These are phyloP conservation scores for Alternaria solani DNA, from an alignment of 2,329 filamentous ascomycete genomes.

Conservation along the genomic window DNA sequence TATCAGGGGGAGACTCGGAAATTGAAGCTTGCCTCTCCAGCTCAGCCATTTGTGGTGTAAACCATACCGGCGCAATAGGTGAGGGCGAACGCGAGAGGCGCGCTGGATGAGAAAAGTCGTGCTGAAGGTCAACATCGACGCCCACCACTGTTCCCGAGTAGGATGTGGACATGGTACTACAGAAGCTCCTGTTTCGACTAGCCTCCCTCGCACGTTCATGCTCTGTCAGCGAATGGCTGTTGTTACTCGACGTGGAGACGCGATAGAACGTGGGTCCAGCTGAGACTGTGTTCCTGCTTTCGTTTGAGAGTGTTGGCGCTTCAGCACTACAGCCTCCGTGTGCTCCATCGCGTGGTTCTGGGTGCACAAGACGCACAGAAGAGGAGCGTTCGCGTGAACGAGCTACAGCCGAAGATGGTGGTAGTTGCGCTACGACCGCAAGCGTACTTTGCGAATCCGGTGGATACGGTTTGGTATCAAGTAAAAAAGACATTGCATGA, in stretches of 20 bases:
- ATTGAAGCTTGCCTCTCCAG: conserved; percentile 24
- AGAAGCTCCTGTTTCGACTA: conserved; percentile 43
- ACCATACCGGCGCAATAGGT: conserved; percentile 35
- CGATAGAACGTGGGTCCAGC: conserved; percentile 35
- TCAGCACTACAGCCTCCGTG: conserved; percentile 20
- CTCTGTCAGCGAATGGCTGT: conserved; percentile 28
- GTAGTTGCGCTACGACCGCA: conserved; percentile 17
- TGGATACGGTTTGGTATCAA: conserved; percentile 5
- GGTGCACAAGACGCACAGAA: conserved; percentile 26
- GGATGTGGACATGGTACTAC: conserved; percentile 45
- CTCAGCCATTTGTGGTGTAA: conserved; percentile 34
- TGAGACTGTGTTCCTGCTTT: conserved; percentile 31
- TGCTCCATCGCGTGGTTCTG: conserved; percentile 33
- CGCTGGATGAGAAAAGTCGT: conserved; percentile 21
- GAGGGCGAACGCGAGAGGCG: conserved; percentile 34
- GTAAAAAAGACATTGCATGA: conserved; percentile 10
- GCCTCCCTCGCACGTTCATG: conserved; percentile 24
- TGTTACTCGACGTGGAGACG: conserved; percentile 27
- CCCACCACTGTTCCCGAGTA: conserved; percentile 48
- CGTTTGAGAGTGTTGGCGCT: conserved; percentile 20
- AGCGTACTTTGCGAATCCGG: conserved; percentile 8
- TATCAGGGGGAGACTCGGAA: conserved; percentile 19
- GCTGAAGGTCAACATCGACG: conserved; percentile 46
- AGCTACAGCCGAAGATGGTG: conserved; percentile 22
- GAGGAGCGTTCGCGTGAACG: conserved; percentile 21